Evolutionary conservation across 2,329 filamentous ascomycete genomes (phyloP).

Genomic region (Sclerotiophoma versabilis): DNA sequence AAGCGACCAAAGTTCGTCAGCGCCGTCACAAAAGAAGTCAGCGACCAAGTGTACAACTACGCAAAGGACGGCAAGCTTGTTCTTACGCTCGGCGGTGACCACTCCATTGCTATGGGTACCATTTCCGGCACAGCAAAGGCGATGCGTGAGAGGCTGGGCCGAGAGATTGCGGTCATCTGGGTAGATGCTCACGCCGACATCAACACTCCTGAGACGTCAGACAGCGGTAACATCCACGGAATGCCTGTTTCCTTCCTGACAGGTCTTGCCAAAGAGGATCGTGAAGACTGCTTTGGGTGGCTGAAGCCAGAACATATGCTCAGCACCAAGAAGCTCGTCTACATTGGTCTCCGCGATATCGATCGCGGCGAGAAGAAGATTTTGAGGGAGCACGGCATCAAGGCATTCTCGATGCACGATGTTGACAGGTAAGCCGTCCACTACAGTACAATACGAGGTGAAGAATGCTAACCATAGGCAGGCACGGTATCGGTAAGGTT

Average conservation of each 20-base stretch:
- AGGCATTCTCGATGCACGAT: constrained; percentile 98
- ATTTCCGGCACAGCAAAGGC: constrained; percentile 88
- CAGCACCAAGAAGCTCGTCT: constrained; percentile 86
- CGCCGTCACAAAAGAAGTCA: constrained; percentile 80
- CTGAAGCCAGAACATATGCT: constrained; percentile 73
- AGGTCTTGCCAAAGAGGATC: constrained; percentile 78
- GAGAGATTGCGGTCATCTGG: constrained; percentile 96
- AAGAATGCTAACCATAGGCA: constrained; percentile 49
- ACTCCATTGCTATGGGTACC: constrained; percentile 94
- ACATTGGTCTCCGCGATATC: constrained; percentile 93
- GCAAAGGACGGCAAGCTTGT: constrained; percentile 84
- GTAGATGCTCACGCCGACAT: constrained; percentile 98
- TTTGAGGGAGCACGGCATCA: constrained; percentile 85
- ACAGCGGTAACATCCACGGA: constrained; percentile 93
- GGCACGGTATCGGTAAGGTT: constrained; percentile 90
- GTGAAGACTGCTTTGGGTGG: constrained; percentile 89
- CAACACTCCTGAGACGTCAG: constrained; percentile 91
- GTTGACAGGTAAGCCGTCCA: constrained; percentile 87
- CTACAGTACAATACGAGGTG: too few species aligned
- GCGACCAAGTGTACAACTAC: constrained; percentile 85
- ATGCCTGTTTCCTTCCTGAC: constrained; percentile 96
- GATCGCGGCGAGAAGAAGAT: constrained; percentile 94
- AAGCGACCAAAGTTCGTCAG: constrained; percentile 90
- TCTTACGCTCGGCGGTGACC: constrained; percentile 92
- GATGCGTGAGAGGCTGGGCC: constrained; percentile 78